A percentile compares a stretch with the other conserved stretches of the same genome.
Conservation (phyloP, 345 rosid species). For the Syzygium oleosum region DNA sequence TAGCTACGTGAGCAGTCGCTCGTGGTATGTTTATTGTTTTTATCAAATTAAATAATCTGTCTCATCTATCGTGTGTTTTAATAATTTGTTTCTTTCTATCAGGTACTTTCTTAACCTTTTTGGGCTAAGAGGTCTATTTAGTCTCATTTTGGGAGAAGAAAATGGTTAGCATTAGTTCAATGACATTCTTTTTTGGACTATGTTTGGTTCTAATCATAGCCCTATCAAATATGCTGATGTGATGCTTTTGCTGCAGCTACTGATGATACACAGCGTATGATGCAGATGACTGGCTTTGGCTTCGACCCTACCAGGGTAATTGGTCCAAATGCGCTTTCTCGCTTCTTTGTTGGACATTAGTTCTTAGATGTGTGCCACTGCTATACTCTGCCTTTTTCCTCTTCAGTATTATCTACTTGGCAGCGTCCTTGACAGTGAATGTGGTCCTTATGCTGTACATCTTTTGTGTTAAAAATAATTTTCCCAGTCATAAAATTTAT, state of each 20-base stretch:
- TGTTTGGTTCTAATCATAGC: background rate
- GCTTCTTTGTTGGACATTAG: background rate
- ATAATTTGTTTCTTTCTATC: slow-evolving; percentile 7
- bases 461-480: background rate
- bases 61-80: background rate
- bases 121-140: slow-evolving; percentile 95
- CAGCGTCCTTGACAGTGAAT: background rate
- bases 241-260: slow-evolving; percentile 39
- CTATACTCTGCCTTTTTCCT: background rate
- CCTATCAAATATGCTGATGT: slow-evolving; percentile 14
- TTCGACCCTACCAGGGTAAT: slow-evolving; percentile 78
- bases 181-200: background rate
- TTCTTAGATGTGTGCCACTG: background rate
- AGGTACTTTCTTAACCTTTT: slow-evolving; percentile 97
- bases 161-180: slow-evolving; percentile 51
- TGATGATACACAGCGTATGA: slow-evolving; percentile 90
- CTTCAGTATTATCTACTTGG: background rate
- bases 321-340: background rate
- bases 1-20: slow-evolving; percentile 98
- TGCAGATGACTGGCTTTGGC: slow-evolving; percentile 99
- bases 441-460: background rate
- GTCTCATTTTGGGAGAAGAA: slow-evolving; percentile 97
- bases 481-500: background rate
- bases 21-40: slow-evolving; percentile 47
- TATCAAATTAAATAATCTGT: background rate